Evolutionary conservation across 2,329 filamentous ascomycete genomes (phyloP), one percentile per base, ranked within the genome.

Genomic region (Xylariomycetidae sp.): DNA sequence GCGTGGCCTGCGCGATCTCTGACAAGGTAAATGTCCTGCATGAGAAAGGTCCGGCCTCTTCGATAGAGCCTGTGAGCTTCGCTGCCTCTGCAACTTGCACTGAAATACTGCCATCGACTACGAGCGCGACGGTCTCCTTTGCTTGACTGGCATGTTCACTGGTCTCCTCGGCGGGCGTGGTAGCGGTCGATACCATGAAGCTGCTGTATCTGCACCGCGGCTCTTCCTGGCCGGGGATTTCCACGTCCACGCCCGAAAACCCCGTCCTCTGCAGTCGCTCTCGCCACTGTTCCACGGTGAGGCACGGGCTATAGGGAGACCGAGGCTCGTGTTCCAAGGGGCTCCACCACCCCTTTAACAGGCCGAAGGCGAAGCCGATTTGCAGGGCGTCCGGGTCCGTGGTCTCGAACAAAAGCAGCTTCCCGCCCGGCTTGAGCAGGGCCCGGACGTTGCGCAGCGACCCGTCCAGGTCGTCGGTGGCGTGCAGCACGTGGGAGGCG

Each of bases 141-240:
- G n/a, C n/a, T n/a, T n/a, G n/a, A n/a, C n/a, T n/a, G n/a, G n/a
- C n/a, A n/a, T n/a, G n/a, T n/a, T n/a, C n/a, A n/a, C n/a, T n/a
- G n/a, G n/a, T n/a, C n/a, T n/a, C n/a, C n/a, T n/a, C n/a, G n/a
- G n/a, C n/a, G n/a, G n/a, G n/a, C n/a, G n/a, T n/a, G n/a, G n/a
- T n/a, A n/a, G 34, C 34, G 10, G 34, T 37, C 10, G 34, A 27
- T 10, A 37, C 29, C 9, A 37, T 37, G 29, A 37, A 32, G n/a
- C 34, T 37, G 20, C 23, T 37, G 16, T 37, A 5, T 5, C 16
- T 23, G 19, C 24, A 28, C 10, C 23, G 24, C 10, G 10, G 10
- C 6, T 37, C 34, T 18, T 28, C 29, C n/a, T 32, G 29, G 2
- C 34, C 34, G n/a, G 34, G 34, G 15, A 37, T 32, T 2, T 32